Conservation (phyloP, 1,284 basidiomycete species). For the Abortiporus biennis region DNA sequence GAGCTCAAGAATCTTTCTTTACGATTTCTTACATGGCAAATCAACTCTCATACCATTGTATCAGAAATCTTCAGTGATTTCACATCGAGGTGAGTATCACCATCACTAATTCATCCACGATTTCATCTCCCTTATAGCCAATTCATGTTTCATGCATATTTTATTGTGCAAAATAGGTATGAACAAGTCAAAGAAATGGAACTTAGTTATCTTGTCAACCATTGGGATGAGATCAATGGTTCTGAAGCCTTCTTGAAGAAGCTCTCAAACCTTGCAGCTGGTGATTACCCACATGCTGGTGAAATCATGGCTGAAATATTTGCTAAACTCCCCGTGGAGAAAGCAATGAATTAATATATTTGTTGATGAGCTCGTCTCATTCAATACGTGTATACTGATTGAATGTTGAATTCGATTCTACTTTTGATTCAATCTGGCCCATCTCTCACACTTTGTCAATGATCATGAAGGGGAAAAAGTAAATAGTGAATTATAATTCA, state of each 20-base stretch:
- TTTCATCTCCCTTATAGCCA: not conserved
- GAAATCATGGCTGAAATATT: constrained; percentile 9
- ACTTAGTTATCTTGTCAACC: constrained; percentile 8
- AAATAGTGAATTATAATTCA: too few species aligned
- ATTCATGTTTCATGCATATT: too few species aligned
- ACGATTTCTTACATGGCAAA: constrained; percentile 12
- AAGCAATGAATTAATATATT: constrained; percentile 1
- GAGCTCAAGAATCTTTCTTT: constrained; percentile 12
- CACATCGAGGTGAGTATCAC: constrained; percentile 11
- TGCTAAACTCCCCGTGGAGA: constrained; percentile 4
- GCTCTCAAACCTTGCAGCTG: constrained; percentile 8
- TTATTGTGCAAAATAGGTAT: constrained; percentile 8
- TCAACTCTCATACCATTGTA: constrained; percentile 10
- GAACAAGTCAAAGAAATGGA: constrained; percentile 8
- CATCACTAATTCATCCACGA: not conserved
- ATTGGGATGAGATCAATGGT: constrained; percentile 9
- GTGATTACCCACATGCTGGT: constrained; percentile 9
- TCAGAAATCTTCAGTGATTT: constrained; percentile 15
- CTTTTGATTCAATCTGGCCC: too few species aligned
- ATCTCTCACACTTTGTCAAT: too few species aligned
- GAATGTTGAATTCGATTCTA: too few species aligned
- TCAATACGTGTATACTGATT: too few species aligned
- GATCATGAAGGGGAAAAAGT: too few species aligned
- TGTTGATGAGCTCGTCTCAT: too few species aligned
- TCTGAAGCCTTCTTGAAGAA: constrained; percentile 6